Evolutionary conservation across 1,284 basidiomycete genomes (phyloP).

Genomic region (Ustilago trichophora): DNA sequence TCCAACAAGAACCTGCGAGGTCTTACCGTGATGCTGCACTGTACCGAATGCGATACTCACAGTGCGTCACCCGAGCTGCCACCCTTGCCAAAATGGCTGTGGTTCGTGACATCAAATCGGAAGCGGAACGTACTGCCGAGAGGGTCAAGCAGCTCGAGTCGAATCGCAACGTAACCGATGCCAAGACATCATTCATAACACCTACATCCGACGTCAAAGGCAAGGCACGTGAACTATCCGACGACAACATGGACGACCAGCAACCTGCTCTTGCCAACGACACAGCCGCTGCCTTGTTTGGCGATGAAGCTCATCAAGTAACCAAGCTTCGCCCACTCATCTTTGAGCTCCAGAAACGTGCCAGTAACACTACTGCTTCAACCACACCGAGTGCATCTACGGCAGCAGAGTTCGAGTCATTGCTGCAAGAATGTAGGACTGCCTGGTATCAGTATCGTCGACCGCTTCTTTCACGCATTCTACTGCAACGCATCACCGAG

Average conservation of each 20-base stretch:
- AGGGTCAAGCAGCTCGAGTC: slow-evolving; percentile 34
- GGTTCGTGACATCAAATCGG: slow-evolving; percentile 19
- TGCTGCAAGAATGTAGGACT: slow-evolving; percentile 45
- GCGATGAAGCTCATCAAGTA: slow-evolving; percentile 12
- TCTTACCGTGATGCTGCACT: slow-evolving; percentile 55
- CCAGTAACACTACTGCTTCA: slow-evolving; percentile 3
- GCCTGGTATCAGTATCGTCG: slow-evolving; percentile 50
- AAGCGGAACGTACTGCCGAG: slow-evolving; percentile 8
- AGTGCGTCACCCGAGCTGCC: slow-evolving; percentile 53
- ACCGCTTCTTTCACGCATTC: slow-evolving; percentile 29
- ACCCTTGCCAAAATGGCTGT: slow-evolving; percentile 52
- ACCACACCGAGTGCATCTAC: slow-evolving; percentile 16
- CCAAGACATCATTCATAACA: not conserved
- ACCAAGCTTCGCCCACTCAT: slow-evolving; percentile 43
- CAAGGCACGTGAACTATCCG: slow-evolving; percentile 17
- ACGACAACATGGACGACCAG: not conserved
- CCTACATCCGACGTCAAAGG: slow-evolving; percentile 10
- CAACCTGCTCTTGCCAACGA: slow-evolving; percentile 2
- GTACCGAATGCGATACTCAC: slow-evolving; percentile 60
- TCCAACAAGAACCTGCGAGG: slow-evolving; percentile 40
- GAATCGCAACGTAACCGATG: not conserved
- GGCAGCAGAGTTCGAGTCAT: slow-evolving; percentile 45
- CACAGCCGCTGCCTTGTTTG: slow-evolving; percentile 5
- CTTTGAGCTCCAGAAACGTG: slow-evolving; percentile 39
- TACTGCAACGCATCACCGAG: slow-evolving; percentile 27